phyloP scores from a whole-genome alignment of 2,329 filamentous ascomycete genomes.

The Fusarium xyrophilum region DNA sequence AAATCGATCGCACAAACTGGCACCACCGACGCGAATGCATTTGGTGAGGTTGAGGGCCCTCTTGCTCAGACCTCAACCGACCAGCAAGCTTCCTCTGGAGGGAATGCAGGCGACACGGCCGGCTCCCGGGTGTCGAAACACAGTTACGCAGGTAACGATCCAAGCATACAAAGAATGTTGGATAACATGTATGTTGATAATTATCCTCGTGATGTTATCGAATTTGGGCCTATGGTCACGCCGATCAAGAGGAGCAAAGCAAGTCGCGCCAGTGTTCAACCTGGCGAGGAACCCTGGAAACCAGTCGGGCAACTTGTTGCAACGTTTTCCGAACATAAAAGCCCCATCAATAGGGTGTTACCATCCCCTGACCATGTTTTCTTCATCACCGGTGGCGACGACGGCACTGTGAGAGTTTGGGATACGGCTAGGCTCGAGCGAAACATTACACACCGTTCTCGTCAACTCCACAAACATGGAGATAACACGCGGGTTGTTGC shows the following conservation, averaged over 20 bases:
- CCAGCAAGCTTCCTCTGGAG: conserved; percentile 33
- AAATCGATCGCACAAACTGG: conserved; percentile 66
- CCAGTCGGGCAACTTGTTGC: conserved; percentile 85
- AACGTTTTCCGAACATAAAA: conserved; percentile 86
- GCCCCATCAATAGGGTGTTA: conserved; percentile 79
- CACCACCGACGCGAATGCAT: conserved; percentile 65
- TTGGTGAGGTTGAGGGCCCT: conserved; percentile 66
- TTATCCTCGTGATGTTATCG: conserved; percentile 68
- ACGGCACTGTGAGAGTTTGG: conserved; percentile 92
- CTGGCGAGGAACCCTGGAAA: conserved; percentile 69
- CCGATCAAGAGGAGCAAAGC: conserved; percentile 66
- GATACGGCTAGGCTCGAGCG: conserved; percentile 88
- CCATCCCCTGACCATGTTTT: conserved; percentile 91
- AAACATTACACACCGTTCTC: conserved; percentile 85
- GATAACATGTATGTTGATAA: conserved; percentile 84
- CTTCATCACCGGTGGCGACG: conserved; percentile 92
- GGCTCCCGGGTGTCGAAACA: conserved; percentile 66
- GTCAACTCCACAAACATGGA: conserved; percentile 82
- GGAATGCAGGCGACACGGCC: conserved; percentile 43
- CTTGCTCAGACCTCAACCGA: conserved; percentile 50
- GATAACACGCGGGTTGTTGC: conserved; percentile 76
- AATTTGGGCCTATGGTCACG: conserved; percentile 82
- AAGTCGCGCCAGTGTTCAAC: conserved; percentile 56
- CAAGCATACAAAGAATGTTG: conserved; percentile 72
- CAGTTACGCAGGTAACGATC: conserved; percentile 83